These are phyloP conservation scores for Pyrenophora seminiperda DNA, from an alignment of 2,329 filamentous ascomycete species.

Conservation along the genomic window DNA sequence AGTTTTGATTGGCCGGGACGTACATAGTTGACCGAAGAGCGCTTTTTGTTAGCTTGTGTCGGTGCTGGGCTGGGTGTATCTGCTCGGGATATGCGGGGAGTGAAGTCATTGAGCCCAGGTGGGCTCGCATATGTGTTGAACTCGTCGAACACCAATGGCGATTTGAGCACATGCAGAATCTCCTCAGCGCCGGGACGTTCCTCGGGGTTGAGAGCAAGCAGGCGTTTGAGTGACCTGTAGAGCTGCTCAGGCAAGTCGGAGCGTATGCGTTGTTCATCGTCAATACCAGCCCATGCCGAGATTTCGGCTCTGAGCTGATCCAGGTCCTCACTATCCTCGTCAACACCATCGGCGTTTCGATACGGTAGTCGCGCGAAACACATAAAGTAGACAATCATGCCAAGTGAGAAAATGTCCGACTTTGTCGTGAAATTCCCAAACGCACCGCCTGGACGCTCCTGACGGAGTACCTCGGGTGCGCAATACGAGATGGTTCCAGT, in stretches of 20 bases:
- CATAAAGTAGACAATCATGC: constrained; percentile 98
- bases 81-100: constrained; percentile 52
- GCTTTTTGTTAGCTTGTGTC: constrained; percentile 28
- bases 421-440: constrained; percentile 96
- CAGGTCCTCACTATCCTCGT: constrained; percentile 91
- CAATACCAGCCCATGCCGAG: constrained; percentile 82
- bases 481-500: constrained; percentile 98
- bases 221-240: constrained; percentile 79
- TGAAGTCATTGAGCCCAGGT: constrained; percentile 41
- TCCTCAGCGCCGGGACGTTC: constrained; percentile 85
- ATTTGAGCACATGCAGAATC: constrained; percentile 77
- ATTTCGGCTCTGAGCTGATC: constrained; percentile 87
- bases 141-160: constrained; percentile 60
- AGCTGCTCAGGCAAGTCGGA: constrained; percentile 84
- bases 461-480: constrained; percentile 86
- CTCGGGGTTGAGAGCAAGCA: constrained; percentile 76
- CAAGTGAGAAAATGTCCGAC: constrained; percentile 96
- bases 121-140: constrained; percentile 48
- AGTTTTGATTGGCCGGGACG: constrained; percentile 44
- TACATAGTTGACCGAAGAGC: constrained; percentile 34
- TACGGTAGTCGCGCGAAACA: constrained; percentile 93
- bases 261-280: constrained; percentile 73
- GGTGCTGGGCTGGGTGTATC: constrained; percentile 49
- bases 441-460: constrained; percentile 65
- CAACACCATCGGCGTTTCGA: constrained; percentile 76